These are phyloP conservation scores for Phytopythium kandeliae DNA, from an alignment of 352 stramenopile species.

Conservation along the genomic window DNA sequence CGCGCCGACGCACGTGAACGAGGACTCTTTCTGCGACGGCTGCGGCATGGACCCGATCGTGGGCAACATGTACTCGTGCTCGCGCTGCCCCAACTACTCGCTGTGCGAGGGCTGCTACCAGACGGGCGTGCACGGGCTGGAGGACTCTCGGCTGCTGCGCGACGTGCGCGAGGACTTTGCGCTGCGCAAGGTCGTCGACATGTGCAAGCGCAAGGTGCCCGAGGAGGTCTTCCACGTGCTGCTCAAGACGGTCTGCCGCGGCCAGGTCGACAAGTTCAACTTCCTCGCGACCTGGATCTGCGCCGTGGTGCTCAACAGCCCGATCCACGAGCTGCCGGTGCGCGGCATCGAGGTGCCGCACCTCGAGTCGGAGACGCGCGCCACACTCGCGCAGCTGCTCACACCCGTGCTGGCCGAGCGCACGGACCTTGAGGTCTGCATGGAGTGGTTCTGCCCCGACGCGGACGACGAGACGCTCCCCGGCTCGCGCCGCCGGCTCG, in stretches of 20 bases:
- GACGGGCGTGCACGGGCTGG: conserved; percentile 76
- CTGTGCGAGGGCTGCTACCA: conserved; percentile 84
- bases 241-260: conserved; percentile 78
- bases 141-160: conserved; percentile 70
- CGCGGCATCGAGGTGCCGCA: conserved; percentile 84
- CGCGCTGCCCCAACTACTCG: conserved; percentile 78
- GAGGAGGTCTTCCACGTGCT: conserved; percentile 80
- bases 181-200: conserved; percentile 68
- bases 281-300: conserved; percentile 86
- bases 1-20: conserved; percentile 65
- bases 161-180: conserved; percentile 82
- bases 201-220: conserved; percentile 65
- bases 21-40: conserved; percentile 88
- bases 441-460: conserved; percentile 85
- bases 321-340: conserved; percentile 60
- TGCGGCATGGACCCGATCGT: conserved; percentile 87
- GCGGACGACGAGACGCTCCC: conserved; percentile 55
- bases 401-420: conserved; percentile 80
- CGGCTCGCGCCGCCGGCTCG: conserved; percentile 48
- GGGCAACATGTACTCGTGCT: conserved; percentile 87
- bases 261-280: conserved; percentile 87
- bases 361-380: conserved; percentile 62
- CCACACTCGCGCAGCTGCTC: conserved; percentile 64
- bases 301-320: conserved; percentile 62
- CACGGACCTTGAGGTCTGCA: conserved; percentile 79